Percentiles rank a stretch among this genome's conserved stretches.
Evolutionary conservation across 768 basidiomycete genomes (phyloP).

Genomic region (Phaeotremella skinneri): DNA sequence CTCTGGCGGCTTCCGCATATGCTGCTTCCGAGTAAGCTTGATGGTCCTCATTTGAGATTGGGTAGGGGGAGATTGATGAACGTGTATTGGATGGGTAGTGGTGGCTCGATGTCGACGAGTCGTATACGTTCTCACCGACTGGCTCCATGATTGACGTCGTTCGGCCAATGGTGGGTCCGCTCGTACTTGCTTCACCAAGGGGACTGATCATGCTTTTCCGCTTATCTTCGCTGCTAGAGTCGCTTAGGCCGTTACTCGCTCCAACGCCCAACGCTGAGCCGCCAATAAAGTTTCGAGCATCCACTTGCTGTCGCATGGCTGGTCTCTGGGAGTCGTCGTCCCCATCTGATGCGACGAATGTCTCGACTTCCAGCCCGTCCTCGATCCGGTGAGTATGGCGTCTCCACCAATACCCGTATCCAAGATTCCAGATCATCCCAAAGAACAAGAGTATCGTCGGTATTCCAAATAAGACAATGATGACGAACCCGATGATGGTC

Average conservation of each 20-base stretch:
- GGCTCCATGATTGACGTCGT: slow-evolving; percentile 28
- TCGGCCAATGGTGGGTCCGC: slow-evolving; percentile 5
- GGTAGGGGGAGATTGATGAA: neutral
- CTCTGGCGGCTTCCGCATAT: slow-evolving; percentile 23
- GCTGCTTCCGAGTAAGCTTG: slow-evolving; percentile 13
- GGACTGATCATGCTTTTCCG: neutral
- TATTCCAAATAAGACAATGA: slow-evolving; percentile 68
- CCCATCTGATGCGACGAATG: slow-evolving; percentile 37
- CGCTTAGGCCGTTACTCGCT: neutral
- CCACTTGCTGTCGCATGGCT: slow-evolving; percentile 35
- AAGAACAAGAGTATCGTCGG: slow-evolving; percentile 67
- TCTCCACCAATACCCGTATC: slow-evolving; percentile 50
- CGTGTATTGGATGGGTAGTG: slow-evolving; percentile 11
- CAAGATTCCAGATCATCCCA: slow-evolving; percentile 61
- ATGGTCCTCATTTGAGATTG: neutral
- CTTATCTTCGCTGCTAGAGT: neutral
- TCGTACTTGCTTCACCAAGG: neutral
- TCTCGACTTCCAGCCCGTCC: slow-evolving; percentile 47
- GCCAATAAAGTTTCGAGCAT: slow-evolving; percentile 11
- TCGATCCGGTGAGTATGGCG: slow-evolving; percentile 46
- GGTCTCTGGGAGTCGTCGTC: slow-evolving; percentile 30
- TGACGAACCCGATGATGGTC: slow-evolving; percentile 73
- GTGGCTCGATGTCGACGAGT: slow-evolving; percentile 8
- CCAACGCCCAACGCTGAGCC: neutral
- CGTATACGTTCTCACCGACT: slow-evolving; percentile 25